These are phyloP conservation scores for Castanea crenata DNA, from an alignment of 306 rosid species.

Conservation along the genomic window DNA sequence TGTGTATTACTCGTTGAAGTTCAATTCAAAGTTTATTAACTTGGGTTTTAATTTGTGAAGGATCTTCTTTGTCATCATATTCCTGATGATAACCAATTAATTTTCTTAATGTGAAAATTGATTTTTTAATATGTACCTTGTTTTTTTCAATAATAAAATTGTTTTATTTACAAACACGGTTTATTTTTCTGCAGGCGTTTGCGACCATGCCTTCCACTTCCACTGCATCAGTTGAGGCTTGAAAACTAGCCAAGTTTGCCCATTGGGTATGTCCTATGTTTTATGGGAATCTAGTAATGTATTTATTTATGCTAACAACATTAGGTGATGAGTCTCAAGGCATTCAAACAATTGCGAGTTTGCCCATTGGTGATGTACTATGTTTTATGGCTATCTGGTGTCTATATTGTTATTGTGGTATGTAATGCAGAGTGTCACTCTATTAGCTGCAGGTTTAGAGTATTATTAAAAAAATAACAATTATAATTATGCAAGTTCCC, in stretches of 20 bases:
- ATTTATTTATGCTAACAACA: not conserved
- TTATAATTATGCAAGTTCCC: too few species aligned
- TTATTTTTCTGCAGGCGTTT: slow-evolving; percentile 37
- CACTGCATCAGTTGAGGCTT: slow-evolving; percentile 95
- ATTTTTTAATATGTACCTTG: not conserved
- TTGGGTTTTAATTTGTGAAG: not conserved
- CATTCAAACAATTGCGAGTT: too few species aligned
- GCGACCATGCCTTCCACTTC: slow-evolving; percentile 87
- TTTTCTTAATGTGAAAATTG: too few species aligned
- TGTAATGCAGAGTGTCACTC: too few species aligned
- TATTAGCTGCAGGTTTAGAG: too few species aligned
- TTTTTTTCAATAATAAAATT: not conserved
- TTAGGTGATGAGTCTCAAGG: too few species aligned
- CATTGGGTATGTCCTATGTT: slow-evolving; percentile 58
- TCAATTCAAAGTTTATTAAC: too few species aligned
- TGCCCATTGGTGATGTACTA: too few species aligned
- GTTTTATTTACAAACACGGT: not conserved
- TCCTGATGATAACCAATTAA: too few species aligned
- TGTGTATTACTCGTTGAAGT: not conserved
- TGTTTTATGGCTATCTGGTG: too few species aligned
- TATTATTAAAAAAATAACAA: too few species aligned
- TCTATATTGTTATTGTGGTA: too few species aligned
- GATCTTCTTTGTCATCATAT: not conserved
- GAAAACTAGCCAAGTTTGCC: slow-evolving; percentile 91
- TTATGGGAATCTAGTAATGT: not conserved